phyloP scores from a whole-genome alignment of 495 filamentous ascomycete species.

The Tuber indicum region DNA sequence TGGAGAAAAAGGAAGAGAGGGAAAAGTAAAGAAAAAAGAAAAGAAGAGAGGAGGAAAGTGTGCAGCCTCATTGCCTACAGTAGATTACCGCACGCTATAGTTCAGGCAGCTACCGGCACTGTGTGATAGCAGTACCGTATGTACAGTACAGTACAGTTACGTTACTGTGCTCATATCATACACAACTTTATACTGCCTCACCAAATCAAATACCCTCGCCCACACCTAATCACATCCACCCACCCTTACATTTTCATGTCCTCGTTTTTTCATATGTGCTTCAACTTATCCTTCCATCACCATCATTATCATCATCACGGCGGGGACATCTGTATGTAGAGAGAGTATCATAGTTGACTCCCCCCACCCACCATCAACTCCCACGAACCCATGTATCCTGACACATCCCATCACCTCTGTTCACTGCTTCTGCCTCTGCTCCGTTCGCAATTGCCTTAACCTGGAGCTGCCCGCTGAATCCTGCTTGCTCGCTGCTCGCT shows the following conservation, averaged over 20 bases:
- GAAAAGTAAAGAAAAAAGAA: not conserved
- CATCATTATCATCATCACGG: not conserved
- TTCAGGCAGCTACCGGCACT: not conserved
- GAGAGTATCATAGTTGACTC: not conserved
- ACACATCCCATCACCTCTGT: not conserved
- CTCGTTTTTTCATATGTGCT: not conserved
- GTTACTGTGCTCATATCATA: not conserved
- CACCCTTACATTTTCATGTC: not conserved
- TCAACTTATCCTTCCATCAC: not conserved
- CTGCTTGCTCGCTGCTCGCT: not conserved
- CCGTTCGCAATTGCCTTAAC: not conserved
- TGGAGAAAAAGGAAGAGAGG: not conserved
- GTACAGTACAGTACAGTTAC: not conserved
- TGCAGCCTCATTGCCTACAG: conserved; percentile 2
- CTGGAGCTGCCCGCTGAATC: not conserved
- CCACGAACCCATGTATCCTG: not conserved
- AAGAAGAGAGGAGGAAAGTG: not conserved
- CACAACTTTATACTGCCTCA: not conserved
- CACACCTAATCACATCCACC: not conserved
- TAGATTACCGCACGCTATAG: conserved; percentile 1
- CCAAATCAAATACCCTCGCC: not conserved
- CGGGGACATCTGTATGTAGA: not conserved
- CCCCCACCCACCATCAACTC: not conserved
- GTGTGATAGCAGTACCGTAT: not conserved
- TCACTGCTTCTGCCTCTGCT: not conserved